A percentile compares a stretch with the other conserved stretches of the same genome.
Conservation (phyloP, 805 yeast species). For the Zygosaccharomyces bailii region DNA sequence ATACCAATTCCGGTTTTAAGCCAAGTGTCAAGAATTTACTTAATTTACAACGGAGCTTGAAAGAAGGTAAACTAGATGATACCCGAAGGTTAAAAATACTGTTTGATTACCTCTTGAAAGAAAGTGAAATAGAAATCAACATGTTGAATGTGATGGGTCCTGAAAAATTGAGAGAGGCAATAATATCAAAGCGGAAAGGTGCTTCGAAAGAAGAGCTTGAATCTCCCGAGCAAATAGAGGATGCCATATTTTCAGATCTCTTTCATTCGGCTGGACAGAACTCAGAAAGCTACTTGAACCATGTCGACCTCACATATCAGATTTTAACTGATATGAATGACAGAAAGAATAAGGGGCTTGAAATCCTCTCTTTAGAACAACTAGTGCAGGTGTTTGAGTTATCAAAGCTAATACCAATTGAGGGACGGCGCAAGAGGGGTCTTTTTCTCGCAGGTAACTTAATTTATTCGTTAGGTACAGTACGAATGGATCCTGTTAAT, state of each 20-base stretch:
- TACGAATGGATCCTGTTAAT: constrained; percentile 48
- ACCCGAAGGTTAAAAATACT: constrained; percentile 14
- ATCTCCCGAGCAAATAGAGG: constrained; percentile 15
- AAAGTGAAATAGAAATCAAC: constrained; percentile 25
- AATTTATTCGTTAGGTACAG: constrained; percentile 41
- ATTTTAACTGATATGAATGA: constrained; percentile 21
- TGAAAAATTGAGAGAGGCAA: not conserved
- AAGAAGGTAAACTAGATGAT: constrained; percentile 6
- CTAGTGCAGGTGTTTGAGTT: constrained; percentile 40
- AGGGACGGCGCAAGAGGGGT: constrained; percentile 35
- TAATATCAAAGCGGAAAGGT: constrained; percentile 6
- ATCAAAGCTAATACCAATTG: constrained; percentile 39
- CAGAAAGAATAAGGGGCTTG: constrained; percentile 11
- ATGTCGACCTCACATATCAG: constrained; percentile 22
- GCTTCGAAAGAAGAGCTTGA: constrained; percentile 10
- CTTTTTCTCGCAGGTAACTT: constrained; percentile 42
- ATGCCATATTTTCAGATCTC: constrained; percentile 11
- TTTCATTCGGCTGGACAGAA: constrained; percentile 7
- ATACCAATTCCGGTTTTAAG: constrained; percentile 24
- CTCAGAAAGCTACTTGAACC: constrained; percentile 12
- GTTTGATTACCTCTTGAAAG: constrained; percentile 24
- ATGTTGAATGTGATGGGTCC: constrained; percentile 17
- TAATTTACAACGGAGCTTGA: constrained; percentile 13
- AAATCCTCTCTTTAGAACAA: constrained; percentile 32
- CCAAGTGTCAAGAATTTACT: constrained; percentile 24